phyloP scores from a whole-genome alignment of 169 alveolate genomes.

The Babesia sp. region DNA sequence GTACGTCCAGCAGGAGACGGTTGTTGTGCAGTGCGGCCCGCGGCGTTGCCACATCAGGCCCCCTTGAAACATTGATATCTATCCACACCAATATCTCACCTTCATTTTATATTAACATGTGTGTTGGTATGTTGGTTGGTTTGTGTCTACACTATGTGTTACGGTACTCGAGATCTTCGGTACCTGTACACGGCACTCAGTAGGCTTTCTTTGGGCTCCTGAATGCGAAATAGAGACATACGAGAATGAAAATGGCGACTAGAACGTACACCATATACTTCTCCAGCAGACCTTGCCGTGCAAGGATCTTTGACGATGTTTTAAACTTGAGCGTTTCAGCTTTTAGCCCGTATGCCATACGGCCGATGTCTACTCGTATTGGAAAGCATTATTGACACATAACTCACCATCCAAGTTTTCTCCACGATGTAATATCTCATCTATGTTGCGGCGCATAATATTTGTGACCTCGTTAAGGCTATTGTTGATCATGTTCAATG shows the following conservation, averaged over 20 bases:
- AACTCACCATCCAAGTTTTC: slow-evolving; percentile 77
- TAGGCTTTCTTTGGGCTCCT: not conserved
- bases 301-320: slow-evolving; percentile 31
- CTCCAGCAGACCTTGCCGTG: slow-evolving; percentile 21
- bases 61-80: not conserved
- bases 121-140: no score
- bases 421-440: slow-evolving; percentile 74
- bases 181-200: not conserved
- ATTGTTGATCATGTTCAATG: slow-evolving; percentile 75
- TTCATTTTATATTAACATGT: not conserved
- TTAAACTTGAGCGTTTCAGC: slow-evolving; percentile 54
- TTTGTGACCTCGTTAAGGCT: slow-evolving; percentile 77
- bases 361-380: slow-evolving; percentile 58
- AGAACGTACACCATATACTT: slow-evolving; percentile 23
- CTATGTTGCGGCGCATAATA: slow-evolving; percentile 76
- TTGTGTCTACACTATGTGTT: no score
- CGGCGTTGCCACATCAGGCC: slow-evolving; percentile 5
- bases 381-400: not conserved
- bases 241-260: not conserved
- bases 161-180: not conserved
- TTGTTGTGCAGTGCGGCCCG: slow-evolving; percentile 21
- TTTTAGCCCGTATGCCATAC: slow-evolving; percentile 75
- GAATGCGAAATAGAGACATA: slow-evolving; percentile 23
- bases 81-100: not conserved
- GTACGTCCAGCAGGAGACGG: slow-evolving; percentile 27